Evolutionary conservation across 2,329 filamentous ascomycete genomes (phyloP).

Genomic region (Paracoccidioides lutzii): DNA sequence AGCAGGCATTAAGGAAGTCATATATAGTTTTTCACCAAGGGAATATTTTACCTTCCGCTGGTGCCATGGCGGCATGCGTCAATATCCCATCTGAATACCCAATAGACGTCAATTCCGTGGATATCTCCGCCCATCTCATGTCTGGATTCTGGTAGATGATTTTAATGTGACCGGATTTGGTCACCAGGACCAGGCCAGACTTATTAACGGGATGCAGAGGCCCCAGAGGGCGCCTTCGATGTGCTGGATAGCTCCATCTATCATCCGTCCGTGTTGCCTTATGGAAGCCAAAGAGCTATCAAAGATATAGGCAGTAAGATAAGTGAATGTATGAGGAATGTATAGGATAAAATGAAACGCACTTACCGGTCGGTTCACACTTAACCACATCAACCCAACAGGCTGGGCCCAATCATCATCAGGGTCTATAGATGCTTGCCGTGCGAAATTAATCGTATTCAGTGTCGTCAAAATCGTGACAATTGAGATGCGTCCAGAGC

Average conservation of each 20-base stretch:
- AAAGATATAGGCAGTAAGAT: neutral
- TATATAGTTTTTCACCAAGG: neutral
- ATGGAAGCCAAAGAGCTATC: constrained; percentile 33
- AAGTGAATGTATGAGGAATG: neutral
- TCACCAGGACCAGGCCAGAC: constrained; percentile 64
- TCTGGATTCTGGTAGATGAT: constrained; percentile 67
- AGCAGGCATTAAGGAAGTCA: constrained; percentile 4
- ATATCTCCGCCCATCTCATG: constrained; percentile 57
- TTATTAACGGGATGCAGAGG: constrained; percentile 57
- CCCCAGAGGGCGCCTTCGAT: constrained; percentile 51
- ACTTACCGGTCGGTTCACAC: constrained; percentile 39
- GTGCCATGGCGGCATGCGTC: constrained; percentile 63
- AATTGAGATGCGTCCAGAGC: constrained; percentile 62
- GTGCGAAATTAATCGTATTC: constrained; percentile 54
- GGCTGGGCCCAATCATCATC: constrained; percentile 65
- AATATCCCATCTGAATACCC: constrained; percentile 61
- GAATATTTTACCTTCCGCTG: constrained; percentile 47
- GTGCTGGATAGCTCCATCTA: constrained; percentile 57
- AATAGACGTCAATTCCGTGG: constrained; percentile 61
- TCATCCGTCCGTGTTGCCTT: constrained; percentile 51
- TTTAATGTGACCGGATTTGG: constrained; percentile 58
- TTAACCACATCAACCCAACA: constrained; percentile 78
- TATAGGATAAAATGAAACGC: constrained; percentile 12
- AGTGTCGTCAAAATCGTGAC: constrained; percentile 58
- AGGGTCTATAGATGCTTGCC: constrained; percentile 53